Percentiles rank a stretch among this genome's conserved stretches.
phyloP scores from a whole-genome alignment of 2,329 filamentous ascomycete species.

The Colletotrichum horii region DNA sequence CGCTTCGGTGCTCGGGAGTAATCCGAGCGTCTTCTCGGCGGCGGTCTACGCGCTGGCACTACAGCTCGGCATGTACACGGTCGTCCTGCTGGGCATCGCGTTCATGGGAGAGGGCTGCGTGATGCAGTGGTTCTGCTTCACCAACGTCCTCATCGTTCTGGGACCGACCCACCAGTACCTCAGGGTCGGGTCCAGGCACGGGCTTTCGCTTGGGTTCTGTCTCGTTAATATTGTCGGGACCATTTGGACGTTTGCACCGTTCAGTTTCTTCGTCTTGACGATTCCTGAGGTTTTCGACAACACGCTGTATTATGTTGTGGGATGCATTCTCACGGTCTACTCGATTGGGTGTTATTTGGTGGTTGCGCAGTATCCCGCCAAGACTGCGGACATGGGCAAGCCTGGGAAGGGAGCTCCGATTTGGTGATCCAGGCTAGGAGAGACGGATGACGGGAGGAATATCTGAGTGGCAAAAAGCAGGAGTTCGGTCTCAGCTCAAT shows the following conservation, averaged over 20 bases:
- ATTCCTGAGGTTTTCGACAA: neutral
- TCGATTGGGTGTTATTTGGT: neutral
- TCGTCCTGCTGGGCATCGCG: constrained; percentile 3
- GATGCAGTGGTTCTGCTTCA: constrained; percentile 18
- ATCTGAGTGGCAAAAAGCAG: too few relatives aligned
- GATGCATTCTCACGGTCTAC: neutral
- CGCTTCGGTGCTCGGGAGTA: neutral
- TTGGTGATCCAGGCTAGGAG: neutral
- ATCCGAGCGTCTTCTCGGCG: neutral
- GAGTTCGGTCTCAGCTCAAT: too few relatives aligned
- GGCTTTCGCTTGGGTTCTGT: constrained; percentile 15
- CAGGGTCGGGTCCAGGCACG: neutral
- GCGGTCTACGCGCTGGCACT: neutral
- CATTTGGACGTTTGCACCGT: neutral
- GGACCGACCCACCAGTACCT: constrained; percentile 14
- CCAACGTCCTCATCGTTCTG: constrained; percentile 17
- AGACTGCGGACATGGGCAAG: neutral
- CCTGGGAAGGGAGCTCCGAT: neutral
- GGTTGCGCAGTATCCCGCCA: neutral
- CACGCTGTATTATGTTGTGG: neutral
- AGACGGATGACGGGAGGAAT: neutral
- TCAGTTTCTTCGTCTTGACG: neutral
- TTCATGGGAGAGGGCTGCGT: constrained; percentile 13
- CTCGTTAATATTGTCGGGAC: neutral
- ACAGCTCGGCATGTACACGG: constrained; percentile 11